These are phyloP conservation scores for Fonsecaea erecta DNA, from an alignment of 2,329 filamentous ascomycete species.

Conservation along the genomic window DNA sequence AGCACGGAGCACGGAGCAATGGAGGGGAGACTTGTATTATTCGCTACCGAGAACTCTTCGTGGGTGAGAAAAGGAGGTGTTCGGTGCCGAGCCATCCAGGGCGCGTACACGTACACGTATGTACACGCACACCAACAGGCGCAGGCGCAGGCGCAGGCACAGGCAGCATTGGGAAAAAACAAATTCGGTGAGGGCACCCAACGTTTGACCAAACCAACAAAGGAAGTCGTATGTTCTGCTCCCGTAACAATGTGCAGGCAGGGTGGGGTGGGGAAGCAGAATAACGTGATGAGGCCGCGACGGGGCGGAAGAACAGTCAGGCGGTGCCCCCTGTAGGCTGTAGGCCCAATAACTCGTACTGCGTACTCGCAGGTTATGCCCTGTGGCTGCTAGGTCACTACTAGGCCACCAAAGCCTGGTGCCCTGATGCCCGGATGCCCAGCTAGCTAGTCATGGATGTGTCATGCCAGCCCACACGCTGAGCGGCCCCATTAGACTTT, in stretches of 20 bases:
- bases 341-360: not conserved
- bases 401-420: no score
- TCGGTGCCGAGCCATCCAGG: not conserved
- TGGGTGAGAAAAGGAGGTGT: not conserved
- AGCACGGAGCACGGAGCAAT: not conserved
- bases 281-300: conserved; percentile 15
- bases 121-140: not conserved
- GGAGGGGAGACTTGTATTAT: not conserved
- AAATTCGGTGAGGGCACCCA: not conserved
- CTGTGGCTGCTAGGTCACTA: not conserved
- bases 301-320: conserved; percentile 11
- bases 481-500: not conserved
- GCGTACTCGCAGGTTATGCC: not conserved
- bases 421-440: not conserved
- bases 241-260: not conserved
- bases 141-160: not conserved
- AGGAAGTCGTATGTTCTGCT: conserved; percentile 1
- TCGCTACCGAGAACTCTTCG: not conserved
- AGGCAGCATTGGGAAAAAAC: not conserved
- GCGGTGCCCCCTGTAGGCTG: not conserved
- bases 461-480: not conserved
- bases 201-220: not conserved
- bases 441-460: not conserved
- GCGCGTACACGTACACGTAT: not conserved
- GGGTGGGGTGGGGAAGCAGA: not conserved